phyloP scores from a whole-genome alignment of 352 stramenopile species.

The Globisporangium cederbergense region DNA sequence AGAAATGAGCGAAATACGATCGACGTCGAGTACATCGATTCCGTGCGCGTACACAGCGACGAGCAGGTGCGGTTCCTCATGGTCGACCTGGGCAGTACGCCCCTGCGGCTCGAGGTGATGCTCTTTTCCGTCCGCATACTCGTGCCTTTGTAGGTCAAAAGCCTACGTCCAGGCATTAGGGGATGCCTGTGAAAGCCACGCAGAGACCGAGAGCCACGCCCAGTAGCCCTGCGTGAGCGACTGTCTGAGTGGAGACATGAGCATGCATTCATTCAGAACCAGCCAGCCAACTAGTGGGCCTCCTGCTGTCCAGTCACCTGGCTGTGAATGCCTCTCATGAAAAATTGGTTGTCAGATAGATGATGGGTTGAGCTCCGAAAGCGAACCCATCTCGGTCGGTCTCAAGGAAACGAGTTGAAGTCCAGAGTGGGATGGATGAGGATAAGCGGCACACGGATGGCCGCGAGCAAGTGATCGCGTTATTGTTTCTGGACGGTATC shows the following conservation, averaged over 20 bases:
- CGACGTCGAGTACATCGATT: constrained; percentile 2
- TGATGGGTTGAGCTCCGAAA: not conserved
- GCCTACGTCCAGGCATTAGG: too few relatives aligned
- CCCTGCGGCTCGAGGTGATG: constrained; percentile 2
- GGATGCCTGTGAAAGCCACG: too few relatives aligned
- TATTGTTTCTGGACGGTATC: not conserved
- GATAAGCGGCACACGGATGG: not conserved
- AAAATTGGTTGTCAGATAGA: not conserved
- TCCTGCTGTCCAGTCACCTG: not conserved
- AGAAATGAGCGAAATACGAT: not conserved
- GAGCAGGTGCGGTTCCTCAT: constrained; percentile 4
- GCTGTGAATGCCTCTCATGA: too few relatives aligned
- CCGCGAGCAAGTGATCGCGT: not conserved
- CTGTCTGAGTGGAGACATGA: too few relatives aligned
- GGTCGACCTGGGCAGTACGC: not conserved
- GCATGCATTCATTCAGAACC: too few relatives aligned
- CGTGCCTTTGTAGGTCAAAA: not conserved
- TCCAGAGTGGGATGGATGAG: not conserved
- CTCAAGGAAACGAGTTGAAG: not conserved
- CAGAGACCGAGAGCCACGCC: too few relatives aligned
- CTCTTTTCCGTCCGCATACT: constrained; percentile 1
- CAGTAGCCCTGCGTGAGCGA: too few relatives aligned
- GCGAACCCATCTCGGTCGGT: not conserved
- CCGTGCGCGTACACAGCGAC: not conserved
- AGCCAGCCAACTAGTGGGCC: too few relatives aligned